Conservation (phyloP, 2,329 filamentous ascomycete genomes). For the Rutstroemia sp. region DNA sequence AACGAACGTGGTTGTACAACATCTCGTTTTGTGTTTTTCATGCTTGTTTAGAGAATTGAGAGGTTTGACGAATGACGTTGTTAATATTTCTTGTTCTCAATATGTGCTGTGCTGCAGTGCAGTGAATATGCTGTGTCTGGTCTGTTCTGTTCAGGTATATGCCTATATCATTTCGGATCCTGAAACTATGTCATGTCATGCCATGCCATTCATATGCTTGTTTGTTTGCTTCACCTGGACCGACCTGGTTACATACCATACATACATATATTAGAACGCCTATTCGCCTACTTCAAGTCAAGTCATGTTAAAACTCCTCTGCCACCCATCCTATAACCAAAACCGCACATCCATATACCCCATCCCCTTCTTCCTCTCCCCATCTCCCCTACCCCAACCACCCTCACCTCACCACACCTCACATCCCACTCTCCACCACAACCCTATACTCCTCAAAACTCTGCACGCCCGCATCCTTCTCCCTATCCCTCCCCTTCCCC, state of each 20-base stretch:
- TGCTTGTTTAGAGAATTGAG: constrained; percentile 11
- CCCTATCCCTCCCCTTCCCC: background rate
- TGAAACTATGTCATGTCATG: background rate
- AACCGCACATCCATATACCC: too few species aligned
- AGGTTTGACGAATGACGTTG: background rate
- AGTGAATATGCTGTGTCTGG: background rate
- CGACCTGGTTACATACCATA: too few species aligned
- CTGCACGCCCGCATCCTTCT: background rate
- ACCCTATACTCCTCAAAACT: constrained; percentile 25
- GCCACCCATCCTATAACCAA: background rate
- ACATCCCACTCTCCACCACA: constrained; percentile 25
- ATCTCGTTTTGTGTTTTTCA: constrained; percentile 7
- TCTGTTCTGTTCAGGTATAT: background rate
- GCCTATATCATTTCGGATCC: background rate
- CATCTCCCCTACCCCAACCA: background rate
- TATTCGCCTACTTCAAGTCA: background rate
- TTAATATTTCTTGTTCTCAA: background rate
- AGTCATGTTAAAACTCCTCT: background rate
- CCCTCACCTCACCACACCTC: constrained; percentile 9
- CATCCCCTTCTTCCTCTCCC: background rate
- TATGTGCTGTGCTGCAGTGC: background rate
- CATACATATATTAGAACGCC: too few species aligned
- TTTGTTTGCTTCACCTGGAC: background rate
- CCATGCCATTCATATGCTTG: background rate
- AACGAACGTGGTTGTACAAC: constrained; percentile 15